phyloP scores from a whole-genome alignment of 805 yeast species.

The Candida ovalis region DNA sequence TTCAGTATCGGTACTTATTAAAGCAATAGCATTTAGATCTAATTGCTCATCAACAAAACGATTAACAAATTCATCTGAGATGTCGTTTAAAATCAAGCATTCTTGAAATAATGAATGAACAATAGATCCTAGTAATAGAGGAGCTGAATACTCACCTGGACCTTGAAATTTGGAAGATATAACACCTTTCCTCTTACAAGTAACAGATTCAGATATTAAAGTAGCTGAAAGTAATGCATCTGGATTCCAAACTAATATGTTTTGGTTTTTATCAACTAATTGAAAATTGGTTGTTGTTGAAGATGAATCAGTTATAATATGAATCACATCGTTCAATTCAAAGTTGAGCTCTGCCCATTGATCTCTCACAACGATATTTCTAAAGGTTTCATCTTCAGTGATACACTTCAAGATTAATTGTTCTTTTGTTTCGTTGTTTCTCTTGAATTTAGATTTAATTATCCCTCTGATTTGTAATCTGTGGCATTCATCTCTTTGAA shows the following conservation, averaged over 20 bases:
- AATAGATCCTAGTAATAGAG: constrained; percentile 75
- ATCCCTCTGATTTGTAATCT: constrained; percentile 43
- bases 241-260: constrained; percentile 78
- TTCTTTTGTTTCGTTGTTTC: constrained; percentile 28
- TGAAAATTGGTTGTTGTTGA: constrained; percentile 27
- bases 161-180: constrained; percentile 51
- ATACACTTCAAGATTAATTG: constrained; percentile 56
- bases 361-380: constrained; percentile 54
- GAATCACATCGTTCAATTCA: constrained; percentile 53
- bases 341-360: constrained; percentile 54
- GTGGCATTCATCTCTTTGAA: constrained; percentile 42
- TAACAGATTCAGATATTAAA: constrained; percentile 67
- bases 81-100: constrained; percentile 40
- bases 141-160: constrained; percentile 62
- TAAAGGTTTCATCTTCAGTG: constrained; percentile 30
- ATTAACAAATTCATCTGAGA: constrained; percentile 37
- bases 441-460: constrained; percentile 29
- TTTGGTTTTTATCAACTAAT: constrained; percentile 51
- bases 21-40: constrained; percentile 33
- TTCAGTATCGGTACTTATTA: constrained; percentile 53
- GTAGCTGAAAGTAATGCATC: constrained; percentile 83
- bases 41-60: constrained; percentile 28
- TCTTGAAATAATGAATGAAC: constrained; percentile 73
- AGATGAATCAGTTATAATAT: constrained; percentile 44
- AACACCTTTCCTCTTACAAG: constrained; percentile 70